Base-by-base conservation (phyloP, 768 basidiomycete genomes). In the Sarcodon aspratus region DNA sequence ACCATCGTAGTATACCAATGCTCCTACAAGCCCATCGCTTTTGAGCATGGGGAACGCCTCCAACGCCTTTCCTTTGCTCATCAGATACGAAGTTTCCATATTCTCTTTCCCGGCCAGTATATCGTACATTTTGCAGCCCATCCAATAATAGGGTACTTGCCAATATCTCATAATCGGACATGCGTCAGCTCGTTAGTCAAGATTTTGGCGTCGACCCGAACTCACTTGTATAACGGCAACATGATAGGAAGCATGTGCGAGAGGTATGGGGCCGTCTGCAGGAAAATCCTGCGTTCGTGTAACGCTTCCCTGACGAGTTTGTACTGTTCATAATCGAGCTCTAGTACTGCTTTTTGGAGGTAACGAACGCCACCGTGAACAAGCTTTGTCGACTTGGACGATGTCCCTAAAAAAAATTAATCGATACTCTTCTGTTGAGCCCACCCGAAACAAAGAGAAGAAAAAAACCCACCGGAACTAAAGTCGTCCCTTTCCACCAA, bases 301-400 rank as follows among this genome's bases (percentile, higher is more conserved):
- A 98, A 74, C 11, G 95, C 94, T 63, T 97, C 95, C n/a, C 74
- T 74, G 31, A 99, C 95, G 50, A 99, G 85, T 63, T 96, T 96
- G 72, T 83, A 94, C 62, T 94, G 91, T 60, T 92, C 92, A 58
- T 95, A 96, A 61, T 98, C 95, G 52, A 96, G 78, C 58, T 95
- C 94, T 58, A 94, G 78, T 34, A 97, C 76, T 3, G 95, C 95
- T 61, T 98, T 99, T 60, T 99, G 95, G 9, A 99, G 78, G 65
- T 99, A 99, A 1, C 95, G 80, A 2, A 98, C 95, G 36, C 95
- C 95, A 12, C 95, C 95, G 66, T 99, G 96, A 1, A 99, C 95
- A 47, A 99, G 82, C 63, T 99, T 98, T 1, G 96, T 98, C 7
- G 91, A 93, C 61, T 98, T 98, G 6, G 91, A 95, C 0, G 91